Conservation (phyloP, 805 yeast species). For the Candida sphagnicola region DNA sequence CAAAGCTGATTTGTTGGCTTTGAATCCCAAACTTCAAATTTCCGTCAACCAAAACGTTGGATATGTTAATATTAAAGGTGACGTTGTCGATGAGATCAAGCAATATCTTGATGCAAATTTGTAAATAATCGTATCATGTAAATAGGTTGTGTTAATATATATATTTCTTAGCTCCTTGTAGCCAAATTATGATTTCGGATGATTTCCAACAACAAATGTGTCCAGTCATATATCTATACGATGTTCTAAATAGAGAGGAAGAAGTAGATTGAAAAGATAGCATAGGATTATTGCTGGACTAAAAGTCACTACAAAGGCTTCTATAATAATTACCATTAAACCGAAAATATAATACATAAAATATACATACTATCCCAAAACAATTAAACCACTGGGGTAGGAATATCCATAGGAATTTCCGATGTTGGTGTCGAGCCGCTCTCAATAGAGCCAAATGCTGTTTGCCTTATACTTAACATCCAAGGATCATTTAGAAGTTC, state of each 20-base stretch:
- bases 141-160: slow-evolving; percentile 1
- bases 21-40: slow-evolving; percentile 45
- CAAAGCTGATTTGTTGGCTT: slow-evolving; percentile 57
- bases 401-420: slow-evolving; percentile 15
- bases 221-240: no score
- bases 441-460: slow-evolving; percentile 53
- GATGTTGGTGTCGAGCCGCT: slow-evolving; percentile 35
- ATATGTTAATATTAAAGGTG: slow-evolving; percentile 38
- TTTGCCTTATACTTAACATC: slow-evolving; percentile 68
- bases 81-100: slow-evolving; percentile 28
- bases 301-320: no score
- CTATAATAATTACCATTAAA: not conserved
- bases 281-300: no score
- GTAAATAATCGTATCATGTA: slow-evolving; percentile 1
- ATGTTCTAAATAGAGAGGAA: no score
- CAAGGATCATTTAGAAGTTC: slow-evolving; percentile 87
- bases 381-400: no score
- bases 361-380: no score
- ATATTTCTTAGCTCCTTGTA: not conserved
- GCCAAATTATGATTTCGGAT: no score
- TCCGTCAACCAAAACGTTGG: slow-evolving; percentile 31
- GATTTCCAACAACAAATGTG: no score
- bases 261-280: no score
- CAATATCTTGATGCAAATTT: slow-evolving; percentile 19
- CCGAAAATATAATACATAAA: not conserved